Base-by-base conservation (phyloP, 2,329 filamentous ascomycete species). In the Sporothrix variecibatus region DNA sequence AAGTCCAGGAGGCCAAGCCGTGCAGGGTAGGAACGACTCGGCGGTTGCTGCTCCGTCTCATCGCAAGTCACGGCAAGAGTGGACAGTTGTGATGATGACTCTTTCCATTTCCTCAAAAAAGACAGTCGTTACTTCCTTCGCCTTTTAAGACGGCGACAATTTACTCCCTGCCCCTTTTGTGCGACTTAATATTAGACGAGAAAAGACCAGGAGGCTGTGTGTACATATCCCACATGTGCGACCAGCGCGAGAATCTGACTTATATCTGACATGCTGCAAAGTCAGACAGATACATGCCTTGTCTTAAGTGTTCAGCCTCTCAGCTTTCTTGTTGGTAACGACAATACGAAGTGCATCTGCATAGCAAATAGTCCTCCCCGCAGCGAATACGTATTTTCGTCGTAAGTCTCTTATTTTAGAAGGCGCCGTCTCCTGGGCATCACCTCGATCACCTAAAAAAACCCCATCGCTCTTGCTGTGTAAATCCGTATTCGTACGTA, bases 391-490 rank as follows among this genome's bases (percentile, higher is more conserved):
- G 64, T 67, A 20, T 67, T 49, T 23, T 51, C 17, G 43, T 53
- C 65, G 65, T 68, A 68, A 68, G 20, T 3, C 40, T 68, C 40
- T n/a, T 26, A 28, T 31, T 49, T 68, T 49, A 68, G 64, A 23
- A 68, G 23, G n/a, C 40, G 64, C 11, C 38, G 11, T 31, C 26
- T 49, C 40, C 62, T 34, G n/a, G 51, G 51, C 51, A 53, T 53
- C 9, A 23, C 49, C 51, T 53, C 51, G n/a, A n/a, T n/a, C n/a
- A n/a, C n/a, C n/a, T n/a, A n/a, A 23, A n/a, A 17, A 12, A 28
- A 20, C 1, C 65, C 46, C 67, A 56, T 71, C 68, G 49, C 34
- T 71, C 28, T 38, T 40, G 49, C 68, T 38, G 17, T 56, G 43
- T 23, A 40, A 64, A 34, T 53, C 28, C 17, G 67, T 71, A 56